phyloP scores from a whole-genome alignment of 192 early-diverging fungal species.

The Phlyctochytrium arcticum region DNA sequence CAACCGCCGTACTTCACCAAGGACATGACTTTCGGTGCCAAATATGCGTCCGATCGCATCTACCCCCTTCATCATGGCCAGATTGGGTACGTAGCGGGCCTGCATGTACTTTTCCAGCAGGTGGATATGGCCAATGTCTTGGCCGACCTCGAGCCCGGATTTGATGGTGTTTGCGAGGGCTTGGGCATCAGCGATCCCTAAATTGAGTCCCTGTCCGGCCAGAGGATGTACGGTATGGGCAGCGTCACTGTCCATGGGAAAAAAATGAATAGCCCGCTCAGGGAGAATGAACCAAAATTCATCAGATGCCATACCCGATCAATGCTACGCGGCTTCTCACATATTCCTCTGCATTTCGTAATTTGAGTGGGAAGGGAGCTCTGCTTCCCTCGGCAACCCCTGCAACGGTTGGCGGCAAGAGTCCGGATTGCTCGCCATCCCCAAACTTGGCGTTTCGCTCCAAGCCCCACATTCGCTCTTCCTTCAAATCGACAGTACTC shows the following conservation, averaged over 20 bases:
- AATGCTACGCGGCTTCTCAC: constrained; percentile 74
- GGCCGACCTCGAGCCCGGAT: constrained; percentile 62
- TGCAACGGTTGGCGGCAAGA: constrained; percentile 53
- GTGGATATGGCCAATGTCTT: constrained; percentile 75
- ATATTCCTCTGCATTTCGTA: constrained; percentile 79
- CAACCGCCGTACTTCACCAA: constrained; percentile 67
- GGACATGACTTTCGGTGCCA: constrained; percentile 53
- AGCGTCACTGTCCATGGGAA: constrained; percentile 65
- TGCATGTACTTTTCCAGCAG: constrained; percentile 75
- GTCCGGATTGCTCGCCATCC: not conserved
- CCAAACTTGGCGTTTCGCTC: constrained; percentile 22
- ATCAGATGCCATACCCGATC: constrained; percentile 69
- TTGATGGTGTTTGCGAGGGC: constrained; percentile 61
- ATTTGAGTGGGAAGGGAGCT: constrained; percentile 76
- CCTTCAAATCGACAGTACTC: constrained; percentile 45
- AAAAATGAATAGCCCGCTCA: too few relatives aligned
- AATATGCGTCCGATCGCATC: constrained; percentile 82
- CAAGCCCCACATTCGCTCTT: constrained; percentile 67
- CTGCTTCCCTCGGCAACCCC: constrained; percentile 62
- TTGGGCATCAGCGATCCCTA: constrained; percentile 84
- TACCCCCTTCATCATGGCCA: constrained; percentile 78
- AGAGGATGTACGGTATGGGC: constrained; percentile 95
- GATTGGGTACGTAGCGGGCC: constrained; percentile 74
- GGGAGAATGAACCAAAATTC: too few relatives aligned
- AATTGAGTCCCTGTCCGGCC: constrained; percentile 95